Base-by-base conservation (phyloP, 2,329 filamentous ascomycete species). In the Grosmannia huntii region DNA sequence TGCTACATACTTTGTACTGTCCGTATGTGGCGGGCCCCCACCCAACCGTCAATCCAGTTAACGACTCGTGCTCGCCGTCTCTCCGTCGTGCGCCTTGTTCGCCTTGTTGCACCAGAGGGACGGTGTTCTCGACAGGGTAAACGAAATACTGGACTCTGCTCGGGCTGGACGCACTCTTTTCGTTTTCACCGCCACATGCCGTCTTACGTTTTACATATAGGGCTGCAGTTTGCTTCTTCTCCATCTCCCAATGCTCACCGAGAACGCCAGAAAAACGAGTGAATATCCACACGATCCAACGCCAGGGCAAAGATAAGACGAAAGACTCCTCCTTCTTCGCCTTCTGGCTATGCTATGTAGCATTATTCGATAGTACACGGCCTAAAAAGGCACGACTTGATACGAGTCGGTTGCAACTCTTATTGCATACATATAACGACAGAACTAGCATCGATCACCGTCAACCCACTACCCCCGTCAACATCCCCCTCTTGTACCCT, bases 371-470 rank as follows among this genome's bases (percentile, higher is more conserved):
- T 52, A 27, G n/a, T 28, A 52, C 19, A 21, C 19, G 19, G 27
- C 50, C 12, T 55, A 14, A n/a, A 4, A 25, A 38, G 38, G 25
- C 44, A 38, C 36, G 28, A 48, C 38, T 49, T 49, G 44, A 56
- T 56, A 57, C 27, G 31, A 38, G n/a, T n/a, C 36, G 33, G 38
- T 27, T 57, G 48, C 48, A 52, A 50, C 55, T 56, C 41, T 56
- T 60, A 55, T 57, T 55, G 52, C 58, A 60, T 25, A 31, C 31
- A 19, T 53, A 53, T 36, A 53, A 53, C 55, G 46, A 54, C 53
- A 48, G 33, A 51, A 48, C 36, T 53, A 50, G 50, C 31, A 33
- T 57, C 50, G 49, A 56, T 53, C 53, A 46, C 25, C 49, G 53
- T 31, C 56, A 5, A 23, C 21, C 46, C 59, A 36, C 48, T 51